Base-by-base conservation (phyloP, 306 rosid species). In the Pyrus communis region DNA sequence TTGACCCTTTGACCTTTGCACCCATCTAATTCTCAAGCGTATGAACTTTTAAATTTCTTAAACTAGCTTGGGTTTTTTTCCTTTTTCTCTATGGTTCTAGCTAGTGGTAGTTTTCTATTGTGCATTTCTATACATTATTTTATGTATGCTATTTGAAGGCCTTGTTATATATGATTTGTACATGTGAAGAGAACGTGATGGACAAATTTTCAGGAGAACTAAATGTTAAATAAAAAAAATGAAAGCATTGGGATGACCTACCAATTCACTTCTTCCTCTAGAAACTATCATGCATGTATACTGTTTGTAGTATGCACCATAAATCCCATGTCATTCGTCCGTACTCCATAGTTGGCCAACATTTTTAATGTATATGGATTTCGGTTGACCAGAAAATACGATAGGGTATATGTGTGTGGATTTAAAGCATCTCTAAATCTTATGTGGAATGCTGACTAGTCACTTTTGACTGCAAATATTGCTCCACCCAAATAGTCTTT, bases 1-100 rank as follows among this genome's bases (percentile, higher is more conserved):
- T 73, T 40, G 42, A 73, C 77, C 67, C 19, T 40, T 73, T 73
- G 77, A 73, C 77, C 22, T 35, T 22, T 35, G 31, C 66, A 35
- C 76, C n/a, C 28, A 35, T 18, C 25, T n/a, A 58, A 52, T 31
- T 21, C 67, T 73, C 77, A 73, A 40, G 40, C 77, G 76, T 38
- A 14, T 49, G 2, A 49, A 49, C 54, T 30, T 71, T 0, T 14
- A 14, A 46, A 46, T 46, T 14, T 49, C 54, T 15, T 1, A 27
- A 27, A 70, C 43, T 51, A 51, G 54, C 17, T 35, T 35, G 40
- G 19, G 54, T 18, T 4, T 15, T 49, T 49, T 49, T 49, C 54
- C 0, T 12, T 12, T 43, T 43, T 3, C 49, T 43, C 15, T 46
- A 13, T 15, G 19, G 54, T 46, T 40, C 31, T n/a, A 46, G 7